Evolutionary conservation across 2,329 filamentous ascomycete species (phyloP).

Genomic region (Microsporum audouinii): DNA sequence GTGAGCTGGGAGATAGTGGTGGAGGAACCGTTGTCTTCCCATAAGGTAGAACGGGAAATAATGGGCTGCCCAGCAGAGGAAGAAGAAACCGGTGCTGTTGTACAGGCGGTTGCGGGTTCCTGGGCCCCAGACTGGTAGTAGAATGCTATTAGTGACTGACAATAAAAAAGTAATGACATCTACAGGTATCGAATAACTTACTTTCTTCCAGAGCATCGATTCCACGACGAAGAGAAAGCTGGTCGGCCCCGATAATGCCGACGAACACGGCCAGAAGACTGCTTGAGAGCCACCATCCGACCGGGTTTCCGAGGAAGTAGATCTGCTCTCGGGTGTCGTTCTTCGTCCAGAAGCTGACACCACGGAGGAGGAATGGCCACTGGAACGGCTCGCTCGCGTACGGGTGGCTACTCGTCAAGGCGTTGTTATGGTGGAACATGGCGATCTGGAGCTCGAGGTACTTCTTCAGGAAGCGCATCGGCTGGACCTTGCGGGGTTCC

Average conservation of each 20-base stretch:
- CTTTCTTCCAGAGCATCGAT: constrained; percentile 86
- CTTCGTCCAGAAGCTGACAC: constrained; percentile 99
- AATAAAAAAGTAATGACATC: no score
- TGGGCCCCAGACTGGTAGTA: constrained; percentile 36
- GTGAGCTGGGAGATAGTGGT: constrained; percentile 94
- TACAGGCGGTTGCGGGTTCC: constrained; percentile 88
- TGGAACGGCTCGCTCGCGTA: constrained; percentile 92
- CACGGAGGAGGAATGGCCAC: constrained; percentile 93
- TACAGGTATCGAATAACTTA: constrained; percentile 44
- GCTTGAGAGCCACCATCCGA: constrained; percentile 95
- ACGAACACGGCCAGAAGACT: constrained; percentile 85
- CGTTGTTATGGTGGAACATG: constrained; percentile 99
- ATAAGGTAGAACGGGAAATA: constrained; percentile 97
- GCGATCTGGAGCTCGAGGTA: constrained; percentile 93
- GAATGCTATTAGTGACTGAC: not conserved
- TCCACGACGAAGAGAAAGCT: constrained; percentile 82
- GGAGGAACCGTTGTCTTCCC: constrained; percentile 94
- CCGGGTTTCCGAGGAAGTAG: constrained; percentile 93
- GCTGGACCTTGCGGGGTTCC: constrained; percentile 67
- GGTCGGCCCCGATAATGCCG: constrained; percentile 83
- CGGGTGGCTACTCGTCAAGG: constrained; percentile 90
- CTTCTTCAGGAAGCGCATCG: constrained; percentile 78
- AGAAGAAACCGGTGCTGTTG: constrained; percentile 98
- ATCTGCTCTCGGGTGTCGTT: constrained; percentile 92
- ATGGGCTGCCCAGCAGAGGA: constrained; percentile 93